Conservation (phyloP, 2,329 filamentous ascomycete species). For the Hypoxylon sp. region DNA sequence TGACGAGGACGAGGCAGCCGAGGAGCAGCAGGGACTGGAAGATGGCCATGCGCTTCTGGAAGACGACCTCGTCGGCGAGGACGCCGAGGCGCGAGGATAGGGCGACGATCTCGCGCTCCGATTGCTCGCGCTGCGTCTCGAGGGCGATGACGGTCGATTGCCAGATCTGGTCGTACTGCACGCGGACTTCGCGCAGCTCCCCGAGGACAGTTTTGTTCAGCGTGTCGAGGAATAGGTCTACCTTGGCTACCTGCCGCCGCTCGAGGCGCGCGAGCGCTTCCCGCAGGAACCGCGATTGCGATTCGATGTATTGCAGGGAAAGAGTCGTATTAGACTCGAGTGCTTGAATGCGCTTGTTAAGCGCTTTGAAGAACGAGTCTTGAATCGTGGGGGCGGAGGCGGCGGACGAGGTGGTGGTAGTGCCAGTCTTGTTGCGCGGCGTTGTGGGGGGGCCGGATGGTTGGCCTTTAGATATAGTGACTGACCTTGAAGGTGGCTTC, state of each 20-base stretch:
- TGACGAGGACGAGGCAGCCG: slow-evolving; percentile 87
- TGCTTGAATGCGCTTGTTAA: slow-evolving; percentile 91
- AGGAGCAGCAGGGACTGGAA: slow-evolving; percentile 90
- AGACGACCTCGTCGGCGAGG: slow-evolving; percentile 91
- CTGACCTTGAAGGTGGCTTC: slow-evolving; percentile 49
- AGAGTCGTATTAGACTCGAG: slow-evolving; percentile 94
- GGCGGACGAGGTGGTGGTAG: slow-evolving; percentile 60
- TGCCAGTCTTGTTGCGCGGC: slow-evolving; percentile 57
- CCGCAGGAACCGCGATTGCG: slow-evolving; percentile 90
- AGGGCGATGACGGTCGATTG: slow-evolving; percentile 94
- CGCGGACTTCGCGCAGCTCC: slow-evolving; percentile 82
- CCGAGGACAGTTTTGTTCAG: slow-evolving; percentile 90
- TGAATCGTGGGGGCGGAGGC: slow-evolving; percentile 85
- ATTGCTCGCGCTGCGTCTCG: slow-evolving; percentile 88
- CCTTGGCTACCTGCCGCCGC: slow-evolving; percentile 87
- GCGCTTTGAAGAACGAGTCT: slow-evolving; percentile 97
- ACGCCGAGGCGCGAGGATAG: slow-evolving; percentile 85
- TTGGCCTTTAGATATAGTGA: slow-evolving; percentile 45
- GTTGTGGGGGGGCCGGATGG: slow-evolving; percentile 49
- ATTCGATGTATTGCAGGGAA: slow-evolving; percentile 95
- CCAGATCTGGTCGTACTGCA: slow-evolving; percentile 97
- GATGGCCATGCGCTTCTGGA: slow-evolving; percentile 92
- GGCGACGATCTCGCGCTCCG: slow-evolving; percentile 85
- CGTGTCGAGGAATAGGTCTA: slow-evolving; percentile 82
- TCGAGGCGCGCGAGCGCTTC: slow-evolving; percentile 90